Evolutionary conservation across 179 eudicot genomes (phyloP).

Genomic region (Actinidia chinensis): DNA sequence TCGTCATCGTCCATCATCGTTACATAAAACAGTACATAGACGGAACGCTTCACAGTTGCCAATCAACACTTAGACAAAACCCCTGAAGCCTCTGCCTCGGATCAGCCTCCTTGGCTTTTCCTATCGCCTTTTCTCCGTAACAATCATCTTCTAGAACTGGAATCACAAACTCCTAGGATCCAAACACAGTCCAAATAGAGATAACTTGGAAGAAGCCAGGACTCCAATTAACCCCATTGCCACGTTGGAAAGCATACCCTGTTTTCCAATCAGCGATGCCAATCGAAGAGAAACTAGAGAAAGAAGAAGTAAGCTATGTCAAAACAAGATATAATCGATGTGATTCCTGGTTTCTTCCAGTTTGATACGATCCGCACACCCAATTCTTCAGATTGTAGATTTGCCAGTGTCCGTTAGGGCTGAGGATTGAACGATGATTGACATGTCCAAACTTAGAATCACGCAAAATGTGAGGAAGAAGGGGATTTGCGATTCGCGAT

Average conservation of each 20-base stretch:
- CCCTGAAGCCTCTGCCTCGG: background rate
- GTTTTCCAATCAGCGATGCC: background rate
- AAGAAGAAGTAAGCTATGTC: background rate
- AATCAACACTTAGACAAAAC: background rate
- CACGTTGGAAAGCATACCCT: background rate
- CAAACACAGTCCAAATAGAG: background rate
- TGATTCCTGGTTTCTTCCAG: background rate
- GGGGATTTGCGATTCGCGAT: background rate
- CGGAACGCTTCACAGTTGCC: background rate
- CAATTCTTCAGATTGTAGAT: background rate
- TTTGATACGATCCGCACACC: background rate
- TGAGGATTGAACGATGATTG: background rate
- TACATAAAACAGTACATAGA: background rate
- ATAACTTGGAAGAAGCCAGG: background rate
- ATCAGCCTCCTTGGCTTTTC: background rate
- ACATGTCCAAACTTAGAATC: background rate
- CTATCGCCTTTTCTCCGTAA: background rate
- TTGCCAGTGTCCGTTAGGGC: background rate
- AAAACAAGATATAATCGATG: background rate
- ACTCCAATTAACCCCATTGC: background rate
- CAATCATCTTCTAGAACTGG: background rate
- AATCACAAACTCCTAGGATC: constrained; percentile 4
- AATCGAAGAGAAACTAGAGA: background rate
- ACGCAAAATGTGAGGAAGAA: background rate
- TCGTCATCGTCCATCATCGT: background rate